Base-by-base conservation (phyloP, 2,329 filamentous ascomycete species). In the Hypoxylon sp. region DNA sequence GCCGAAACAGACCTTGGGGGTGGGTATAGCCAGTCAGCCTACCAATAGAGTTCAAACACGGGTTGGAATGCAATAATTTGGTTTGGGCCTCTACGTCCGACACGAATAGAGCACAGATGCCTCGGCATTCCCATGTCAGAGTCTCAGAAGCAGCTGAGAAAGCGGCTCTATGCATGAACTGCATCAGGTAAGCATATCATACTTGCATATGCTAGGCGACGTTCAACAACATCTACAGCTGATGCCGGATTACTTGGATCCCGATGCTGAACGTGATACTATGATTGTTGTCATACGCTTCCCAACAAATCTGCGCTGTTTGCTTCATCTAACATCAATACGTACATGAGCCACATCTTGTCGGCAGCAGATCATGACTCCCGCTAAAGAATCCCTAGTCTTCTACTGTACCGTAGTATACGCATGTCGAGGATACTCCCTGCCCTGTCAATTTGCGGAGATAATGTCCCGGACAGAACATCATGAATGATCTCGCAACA, bases 361-460 rank as follows among this genome's bases (percentile, higher is more conserved):
- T 26, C 33, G 45, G 22, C 7, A 56, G 4, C 16, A 53, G 33
- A 50, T 38, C 36, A 18, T 38, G 16, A 7, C 11, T 45, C 38
- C 58, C 51, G 48, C 28, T 61, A 33, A 52, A 64, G 60, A 67
- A 61, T 61, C 26, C 33, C 56, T 30, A 12, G 18, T 42, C 16
- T 38, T 33, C 46, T 50, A 38, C 6, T 7, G n/a, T 11, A 30
- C 8, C 28, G 28, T 11, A 33, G 20, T 58, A 40, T 22, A 54
- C 49, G 12, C n/a, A n/a, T n/a, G n/a, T n/a, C n/a, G n/a, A n/a
- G 26, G 45, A 46, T 44, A 42, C 28, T 24, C 48, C 52, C 33
- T 28, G 28, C 44, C 48, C 54, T 55, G 30, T 32, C 9, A 28
- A 48, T 28, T 7, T 32, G 24, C 30, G 42, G 42, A 48, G 57